Evolutionary conservation across 306 rosid genomes (phyloP).

Genomic region (Corylus avellana): DNA sequence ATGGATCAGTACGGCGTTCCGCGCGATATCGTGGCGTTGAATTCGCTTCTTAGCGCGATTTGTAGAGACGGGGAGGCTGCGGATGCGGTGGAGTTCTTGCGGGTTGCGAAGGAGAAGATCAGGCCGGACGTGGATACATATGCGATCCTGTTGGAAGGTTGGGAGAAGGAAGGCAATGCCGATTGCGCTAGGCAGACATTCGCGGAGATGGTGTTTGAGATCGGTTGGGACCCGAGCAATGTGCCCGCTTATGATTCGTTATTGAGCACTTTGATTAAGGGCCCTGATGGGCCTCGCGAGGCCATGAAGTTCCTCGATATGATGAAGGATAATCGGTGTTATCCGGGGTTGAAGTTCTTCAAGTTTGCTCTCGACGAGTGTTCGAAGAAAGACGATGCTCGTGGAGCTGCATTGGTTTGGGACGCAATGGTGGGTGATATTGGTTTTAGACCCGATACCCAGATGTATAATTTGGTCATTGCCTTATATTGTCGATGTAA

Average conservation of each 20-base stretch:
- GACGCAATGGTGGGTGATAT: constrained; percentile 38
- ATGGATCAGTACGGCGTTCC: constrained; percentile 55
- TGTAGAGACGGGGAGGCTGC: constrained; percentile 51
- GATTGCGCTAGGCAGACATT: constrained; percentile 50
- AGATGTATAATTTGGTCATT: constrained; percentile 59
- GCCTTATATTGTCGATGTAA: constrained; percentile 42
- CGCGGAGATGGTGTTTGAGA: constrained; percentile 58
- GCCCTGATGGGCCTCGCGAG: constrained; percentile 44
- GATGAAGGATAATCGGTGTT: constrained; percentile 52
- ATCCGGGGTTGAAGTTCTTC: constrained; percentile 60
- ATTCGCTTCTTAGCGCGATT: constrained; percentile 62
- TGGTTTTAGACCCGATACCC: constrained; percentile 35
- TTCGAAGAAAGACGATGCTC: constrained; percentile 37
- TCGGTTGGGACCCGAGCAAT: constrained; percentile 69
- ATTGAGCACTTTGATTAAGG: constrained; percentile 50
- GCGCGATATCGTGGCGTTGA: constrained; percentile 51
- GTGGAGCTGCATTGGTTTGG: constrained; percentile 57
- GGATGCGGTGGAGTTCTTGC: constrained; percentile 52
- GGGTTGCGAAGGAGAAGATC: constrained; percentile 39
- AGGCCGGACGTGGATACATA: constrained; percentile 53
- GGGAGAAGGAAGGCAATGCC: constrained; percentile 56
- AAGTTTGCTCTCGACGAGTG: constrained; percentile 59
- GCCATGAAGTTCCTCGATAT: constrained; percentile 43
- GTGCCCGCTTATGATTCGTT: constrained; percentile 60
- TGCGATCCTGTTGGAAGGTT: constrained; percentile 73